These are phyloP conservation scores for Didymella segeticola DNA, from an alignment of 2,329 filamentous ascomycete genomes.

Conservation along the genomic window DNA sequence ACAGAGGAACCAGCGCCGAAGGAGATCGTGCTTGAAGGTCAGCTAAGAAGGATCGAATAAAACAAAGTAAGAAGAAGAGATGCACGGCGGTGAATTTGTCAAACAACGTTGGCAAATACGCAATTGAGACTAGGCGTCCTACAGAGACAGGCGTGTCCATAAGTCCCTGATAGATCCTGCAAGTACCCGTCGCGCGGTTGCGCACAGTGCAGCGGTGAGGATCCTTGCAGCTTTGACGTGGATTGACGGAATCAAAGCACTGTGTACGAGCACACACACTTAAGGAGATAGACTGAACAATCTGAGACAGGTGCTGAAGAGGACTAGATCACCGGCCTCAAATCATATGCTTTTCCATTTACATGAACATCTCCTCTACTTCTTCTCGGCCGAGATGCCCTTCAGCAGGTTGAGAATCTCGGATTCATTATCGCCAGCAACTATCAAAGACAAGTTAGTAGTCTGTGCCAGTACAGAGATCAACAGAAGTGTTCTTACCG, in stretches of 20 bases:
- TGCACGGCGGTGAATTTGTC: background rate
- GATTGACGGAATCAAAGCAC: background rate
- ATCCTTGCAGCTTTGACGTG: background rate
- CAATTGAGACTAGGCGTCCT: background rate
- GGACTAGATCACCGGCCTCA: background rate
- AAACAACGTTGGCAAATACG: background rate
- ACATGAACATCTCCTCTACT: background rate
- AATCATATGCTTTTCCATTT: background rate
- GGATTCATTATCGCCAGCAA: constrained; percentile 79
- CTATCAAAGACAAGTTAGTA: constrained; percentile 44
- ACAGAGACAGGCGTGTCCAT: background rate
- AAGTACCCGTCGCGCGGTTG: constrained; percentile 24
- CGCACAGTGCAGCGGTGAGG: constrained; percentile 11
- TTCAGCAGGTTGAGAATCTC: constrained; percentile 85
- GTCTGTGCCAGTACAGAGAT: background rate
- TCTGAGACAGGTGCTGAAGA: background rate
- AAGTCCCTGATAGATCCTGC: constrained; percentile 11
- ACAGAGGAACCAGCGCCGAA: background rate
- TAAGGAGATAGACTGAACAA: background rate
- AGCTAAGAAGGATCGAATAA: background rate
- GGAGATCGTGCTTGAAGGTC: background rate
- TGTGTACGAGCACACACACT: too few species aligned
- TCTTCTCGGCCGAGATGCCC: constrained; percentile 52
- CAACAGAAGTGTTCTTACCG: constrained; percentile 50
- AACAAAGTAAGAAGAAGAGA: background rate